phyloP scores from a whole-genome alignment of 768 basidiomycete genomes.

The Auriculariales sp. region DNA sequence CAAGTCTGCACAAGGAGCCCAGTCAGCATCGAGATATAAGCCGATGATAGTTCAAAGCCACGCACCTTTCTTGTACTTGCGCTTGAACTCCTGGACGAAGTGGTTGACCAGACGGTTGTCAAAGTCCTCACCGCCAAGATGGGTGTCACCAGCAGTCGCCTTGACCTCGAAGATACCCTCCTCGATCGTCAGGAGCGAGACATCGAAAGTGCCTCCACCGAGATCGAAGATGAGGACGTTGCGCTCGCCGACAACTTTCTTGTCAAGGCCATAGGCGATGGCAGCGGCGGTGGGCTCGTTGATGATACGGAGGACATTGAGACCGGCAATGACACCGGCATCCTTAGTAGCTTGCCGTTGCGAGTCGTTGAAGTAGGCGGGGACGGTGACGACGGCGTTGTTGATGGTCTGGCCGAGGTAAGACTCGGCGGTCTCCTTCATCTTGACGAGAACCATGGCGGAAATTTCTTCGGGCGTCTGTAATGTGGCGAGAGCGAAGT shows the following conservation, averaged over 20 bases:
- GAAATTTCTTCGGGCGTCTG: constrained; percentile 32
- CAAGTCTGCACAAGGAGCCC: constrained; percentile 55
- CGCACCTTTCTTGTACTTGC: constrained; percentile 56
- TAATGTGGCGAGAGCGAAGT: no score
- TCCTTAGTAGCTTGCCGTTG: constrained; percentile 99
- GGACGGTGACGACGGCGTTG: constrained; percentile 37
- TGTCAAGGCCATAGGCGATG: constrained; percentile 96
- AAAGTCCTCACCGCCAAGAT: constrained; percentile 99
- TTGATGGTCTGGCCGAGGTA: constrained; percentile 33
- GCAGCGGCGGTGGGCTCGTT: constrained; percentile 99
- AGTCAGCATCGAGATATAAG: no score
- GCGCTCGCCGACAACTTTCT: constrained; percentile 87
- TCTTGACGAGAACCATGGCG: constrained; percentile 46
- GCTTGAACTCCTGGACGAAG: constrained; percentile 99
- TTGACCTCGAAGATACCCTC: constrained; percentile 99
- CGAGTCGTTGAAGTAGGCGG: constrained; percentile 99
- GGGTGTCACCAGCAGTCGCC: constrained; percentile 98
- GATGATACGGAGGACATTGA: constrained; percentile 99
- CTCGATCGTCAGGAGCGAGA: constrained; percentile 92
- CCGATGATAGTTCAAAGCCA: no score
- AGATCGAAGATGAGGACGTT: constrained; percentile 99
- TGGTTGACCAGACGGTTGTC: constrained; percentile 96
- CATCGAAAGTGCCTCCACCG: constrained; percentile 99
- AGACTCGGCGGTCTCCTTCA: constrained; percentile 46
- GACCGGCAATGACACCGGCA: constrained; percentile 93